Evolutionary conservation across 495 filamentous ascomycete genomes (phyloP), one percentile per base, ranked within the genome.

Genomic region (Annulohypoxylon moriforme): DNA sequence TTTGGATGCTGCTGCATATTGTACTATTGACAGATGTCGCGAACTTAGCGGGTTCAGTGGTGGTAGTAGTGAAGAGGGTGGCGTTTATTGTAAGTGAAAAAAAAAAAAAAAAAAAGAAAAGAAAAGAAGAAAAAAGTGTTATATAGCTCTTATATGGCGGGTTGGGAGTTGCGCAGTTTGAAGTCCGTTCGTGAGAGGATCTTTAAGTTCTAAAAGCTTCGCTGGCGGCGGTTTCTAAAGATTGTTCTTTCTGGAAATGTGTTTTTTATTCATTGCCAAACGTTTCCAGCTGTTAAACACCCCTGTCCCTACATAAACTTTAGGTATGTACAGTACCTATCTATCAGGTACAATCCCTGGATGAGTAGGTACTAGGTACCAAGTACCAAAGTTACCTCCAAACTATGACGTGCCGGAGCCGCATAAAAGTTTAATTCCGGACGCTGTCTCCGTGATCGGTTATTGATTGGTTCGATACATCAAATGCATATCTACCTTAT

Each of bases 1-100:
- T 94, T 97, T 52, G 87, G 85, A 69, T 87, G 83, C 77, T 94
- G 91, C 81, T 98, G 95, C 94, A 97, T 97, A 42, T 78, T 84
- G 66, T 40, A 20, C 14, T 27, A 18, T 29, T 34, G 33, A 14
- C 8, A 18, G 11, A 18, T 20, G 13, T 55, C 11, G n/a, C 27
- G 6, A 40, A 53, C 22, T 63, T 40, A 16, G 25, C 29, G 6
- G 18, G n/a, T 34, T 40, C 5, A 18, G n/a, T 38, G 31, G 52
- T 31, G 55, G 22, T 11, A 33, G 10, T 8, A 8, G 20, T 22
- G 7, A 6, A 1, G 38, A 29, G 27, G 27, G 27, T 6, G 27
- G 27, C 27, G 27, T 29, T 29, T 29, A 6, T 6, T 29, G n/a
- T n/a, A n/a, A n/a, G n/a, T n/a, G n/a, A n/a, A n/a, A n/a, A n/a